Conservation (phyloP, 768 basidiomycete species). For the Lactifluus hygrophoroides region DNA sequence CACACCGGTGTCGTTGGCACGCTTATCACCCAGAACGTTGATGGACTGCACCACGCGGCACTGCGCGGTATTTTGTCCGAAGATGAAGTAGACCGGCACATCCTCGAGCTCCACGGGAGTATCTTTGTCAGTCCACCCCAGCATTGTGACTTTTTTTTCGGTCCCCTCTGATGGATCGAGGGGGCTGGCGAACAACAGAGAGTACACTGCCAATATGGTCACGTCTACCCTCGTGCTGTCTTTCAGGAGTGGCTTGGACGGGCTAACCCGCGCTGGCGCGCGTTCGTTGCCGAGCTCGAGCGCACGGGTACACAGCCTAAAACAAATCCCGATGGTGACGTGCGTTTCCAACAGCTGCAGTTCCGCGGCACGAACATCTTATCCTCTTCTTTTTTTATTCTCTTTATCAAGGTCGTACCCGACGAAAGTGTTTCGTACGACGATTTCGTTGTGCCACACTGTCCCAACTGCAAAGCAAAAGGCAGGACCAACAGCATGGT, state of each 20-base stretch:
- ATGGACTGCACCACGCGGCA: slow-evolving; percentile 86
- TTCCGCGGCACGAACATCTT: not conserved
- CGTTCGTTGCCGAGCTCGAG: slow-evolving; percentile 56
- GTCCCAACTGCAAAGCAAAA: slow-evolving; percentile 54
- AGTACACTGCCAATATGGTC: slow-evolving; percentile 71
- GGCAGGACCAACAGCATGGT: slow-evolving; percentile 55
- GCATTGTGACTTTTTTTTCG: not conserved
- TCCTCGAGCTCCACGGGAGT: slow-evolving; percentile 85
- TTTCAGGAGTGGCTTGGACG: slow-evolving; percentile 71
- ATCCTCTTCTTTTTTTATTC: not conserved
- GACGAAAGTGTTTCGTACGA: slow-evolving; percentile 65
- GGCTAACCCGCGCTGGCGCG: slow-evolving; percentile 74
- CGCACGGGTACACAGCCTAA: slow-evolving; percentile 49
- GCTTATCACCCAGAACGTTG: slow-evolving; percentile 89
- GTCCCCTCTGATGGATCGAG: not conserved
- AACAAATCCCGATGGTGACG: slow-evolving; percentile 93
- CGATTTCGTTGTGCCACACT: slow-evolving; percentile 74
- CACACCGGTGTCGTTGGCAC: slow-evolving; percentile 49
- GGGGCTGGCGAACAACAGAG: slow-evolving; percentile 38
- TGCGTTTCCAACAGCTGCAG: slow-evolving; percentile 28
- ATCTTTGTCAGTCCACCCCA: slow-evolving; percentile 49
- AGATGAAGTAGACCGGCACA: slow-evolving; percentile 31
- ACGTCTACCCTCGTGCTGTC: slow-evolving; percentile 50
- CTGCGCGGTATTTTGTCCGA: slow-evolving; percentile 38
- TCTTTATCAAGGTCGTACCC: slow-evolving; percentile 54